Evolutionary conservation across 202 grass and related monocot genomes (phyloP).

Genomic region (Panicum virgatum): DNA sequence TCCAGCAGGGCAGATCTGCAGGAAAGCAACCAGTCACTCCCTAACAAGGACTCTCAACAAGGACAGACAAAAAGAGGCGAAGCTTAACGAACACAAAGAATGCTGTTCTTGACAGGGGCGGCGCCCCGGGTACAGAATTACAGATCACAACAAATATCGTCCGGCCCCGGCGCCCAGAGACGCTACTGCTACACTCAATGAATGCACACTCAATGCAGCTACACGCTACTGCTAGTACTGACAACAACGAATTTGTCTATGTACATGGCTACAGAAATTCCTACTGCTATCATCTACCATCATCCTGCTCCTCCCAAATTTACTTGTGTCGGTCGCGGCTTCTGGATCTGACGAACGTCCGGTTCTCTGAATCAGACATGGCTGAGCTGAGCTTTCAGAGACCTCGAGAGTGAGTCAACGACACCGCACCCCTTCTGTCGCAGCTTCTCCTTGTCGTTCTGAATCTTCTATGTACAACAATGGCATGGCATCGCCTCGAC

Average conservation of each 20-base stretch:
- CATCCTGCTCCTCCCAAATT: constrained; percentile 12
- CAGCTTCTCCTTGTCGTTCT: background rate
- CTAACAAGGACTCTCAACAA: background rate
- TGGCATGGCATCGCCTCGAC: background rate
- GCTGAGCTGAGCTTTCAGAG: background rate
- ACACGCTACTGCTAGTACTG: constrained; percentile 5
- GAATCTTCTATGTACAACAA: constrained; percentile 24
- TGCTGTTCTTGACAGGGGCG: background rate
- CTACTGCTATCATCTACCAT: constrained; percentile 10
- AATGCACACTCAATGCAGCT: constrained; percentile 20
- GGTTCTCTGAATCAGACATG: background rate
- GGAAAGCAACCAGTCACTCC: constrained; percentile 15
- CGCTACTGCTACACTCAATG: too few relatives aligned
- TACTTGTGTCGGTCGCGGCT: background rate
- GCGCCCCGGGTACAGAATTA: background rate
- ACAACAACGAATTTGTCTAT: constrained; percentile 36
- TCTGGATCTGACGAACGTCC: background rate
- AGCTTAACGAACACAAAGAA: constrained; percentile 21
- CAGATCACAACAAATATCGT: constrained; percentile 4
- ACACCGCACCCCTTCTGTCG: background rate
- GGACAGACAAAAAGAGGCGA: constrained; percentile 30
- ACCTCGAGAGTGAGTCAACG: background rate
- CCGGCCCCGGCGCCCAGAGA: background rate
- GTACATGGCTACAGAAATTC: constrained; percentile 22
- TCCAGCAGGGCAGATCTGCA: background rate